These are phyloP conservation scores for Leptographium galeiforme DNA, from an alignment of 2,329 filamentous ascomycete species.

Conservation along the genomic window DNA sequence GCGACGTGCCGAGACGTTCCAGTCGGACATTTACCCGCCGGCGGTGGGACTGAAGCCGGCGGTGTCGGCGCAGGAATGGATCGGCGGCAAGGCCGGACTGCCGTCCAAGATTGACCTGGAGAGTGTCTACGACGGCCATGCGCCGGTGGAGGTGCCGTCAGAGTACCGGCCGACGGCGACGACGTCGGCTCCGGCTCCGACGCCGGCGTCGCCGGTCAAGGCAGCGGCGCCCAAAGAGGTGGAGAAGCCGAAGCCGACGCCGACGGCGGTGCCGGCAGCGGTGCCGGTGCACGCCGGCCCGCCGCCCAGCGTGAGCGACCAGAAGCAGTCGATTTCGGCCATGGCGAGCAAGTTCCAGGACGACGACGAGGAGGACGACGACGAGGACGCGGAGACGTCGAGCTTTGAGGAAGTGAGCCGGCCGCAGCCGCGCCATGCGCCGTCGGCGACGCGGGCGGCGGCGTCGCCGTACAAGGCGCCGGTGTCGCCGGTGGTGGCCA, in stretches of 20 bases:
- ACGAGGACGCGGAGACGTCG: slow-evolving; percentile 48
- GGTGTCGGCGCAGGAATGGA: slow-evolving; percentile 70
- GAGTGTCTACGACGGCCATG: slow-evolving; percentile 75
- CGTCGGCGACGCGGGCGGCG: slow-evolving; percentile 21
- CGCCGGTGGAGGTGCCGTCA: slow-evolving; percentile 60
- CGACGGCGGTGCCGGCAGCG: slow-evolving; percentile 18
- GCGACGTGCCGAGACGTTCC: slow-evolving; percentile 83
- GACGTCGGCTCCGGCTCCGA: slow-evolving; percentile 27
- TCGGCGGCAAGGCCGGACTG: slow-evolving; percentile 68
- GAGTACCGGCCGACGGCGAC: slow-evolving; percentile 47
- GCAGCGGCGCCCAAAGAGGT: slow-evolving; percentile 37
- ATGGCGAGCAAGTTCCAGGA: slow-evolving; percentile 83
- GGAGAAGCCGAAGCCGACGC: slow-evolving; percentile 20
- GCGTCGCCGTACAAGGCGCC: slow-evolving; percentile 26
- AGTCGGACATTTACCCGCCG: slow-evolving; percentile 92
- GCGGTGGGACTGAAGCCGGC: slow-evolving; percentile 68
- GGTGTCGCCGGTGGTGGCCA: slow-evolving; percentile 10
- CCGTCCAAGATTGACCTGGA: slow-evolving; percentile 91
- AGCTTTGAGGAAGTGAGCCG: slow-evolving; percentile 80
- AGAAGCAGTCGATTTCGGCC: slow-evolving; percentile 73
- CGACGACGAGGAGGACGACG: slow-evolving; percentile 40
- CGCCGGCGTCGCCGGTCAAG: slow-evolving; percentile 20
- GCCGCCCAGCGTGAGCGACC: slow-evolving; percentile 64
- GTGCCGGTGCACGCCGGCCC: slow-evolving; percentile 31
- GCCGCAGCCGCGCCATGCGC: slow-evolving; percentile 47